A percentile compares a stretch with the other conserved stretches of the same genome.
Conservation (phyloP, 495 filamentous ascomycete species). For the Xylaria flabelliformis region DNA sequence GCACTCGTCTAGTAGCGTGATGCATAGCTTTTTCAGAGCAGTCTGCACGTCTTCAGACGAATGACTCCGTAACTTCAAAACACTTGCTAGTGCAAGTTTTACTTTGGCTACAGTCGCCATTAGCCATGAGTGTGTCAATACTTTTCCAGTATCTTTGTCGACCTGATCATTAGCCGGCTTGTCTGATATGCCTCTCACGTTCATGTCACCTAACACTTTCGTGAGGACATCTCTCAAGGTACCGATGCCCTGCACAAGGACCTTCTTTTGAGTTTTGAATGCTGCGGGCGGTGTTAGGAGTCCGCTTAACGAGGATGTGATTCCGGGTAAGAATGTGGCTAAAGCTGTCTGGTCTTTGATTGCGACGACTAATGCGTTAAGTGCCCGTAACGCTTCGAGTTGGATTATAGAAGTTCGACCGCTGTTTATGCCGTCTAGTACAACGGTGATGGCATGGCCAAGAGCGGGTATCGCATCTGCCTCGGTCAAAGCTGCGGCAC, state of each 20-base stretch:
- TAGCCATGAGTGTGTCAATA: slow-evolving; percentile 71
- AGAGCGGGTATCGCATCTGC: slow-evolving; percentile 76
- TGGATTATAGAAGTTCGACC: slow-evolving; percentile 67
- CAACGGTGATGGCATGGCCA: slow-evolving; percentile 79
- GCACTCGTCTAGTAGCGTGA: slow-evolving; percentile 77
- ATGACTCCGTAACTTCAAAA: slow-evolving; percentile 79
- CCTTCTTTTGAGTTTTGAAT: slow-evolving; percentile 65
- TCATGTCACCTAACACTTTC: slow-evolving; percentile 69
- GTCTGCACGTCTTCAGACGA: slow-evolving; percentile 72
- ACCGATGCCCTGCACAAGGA: slow-evolving; percentile 67
- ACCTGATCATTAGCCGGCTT: slow-evolving; percentile 31
- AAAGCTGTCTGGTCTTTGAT: slow-evolving; percentile 74
- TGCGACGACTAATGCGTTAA: slow-evolving; percentile 66
- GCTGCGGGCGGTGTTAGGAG: slow-evolving; percentile 71
- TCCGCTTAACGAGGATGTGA: slow-evolving; percentile 81
- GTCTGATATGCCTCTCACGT: slow-evolving; percentile 51
- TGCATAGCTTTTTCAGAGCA: slow-evolving; percentile 72
- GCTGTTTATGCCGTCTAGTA: slow-evolving; percentile 73
- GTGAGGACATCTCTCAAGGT: slow-evolving; percentile 65
- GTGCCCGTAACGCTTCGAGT: slow-evolving; percentile 66
- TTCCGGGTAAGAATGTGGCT: slow-evolving; percentile 85
- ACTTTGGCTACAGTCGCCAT: slow-evolving; percentile 82
- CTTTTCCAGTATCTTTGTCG: slow-evolving; percentile 30
- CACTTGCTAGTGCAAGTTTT: slow-evolving; percentile 80
- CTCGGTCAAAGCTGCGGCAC: slow-evolving; percentile 53